These are phyloP conservation scores for Nephelium lappaceum DNA, from an alignment of 345 rosid genomes.

Conservation along the genomic window DNA sequence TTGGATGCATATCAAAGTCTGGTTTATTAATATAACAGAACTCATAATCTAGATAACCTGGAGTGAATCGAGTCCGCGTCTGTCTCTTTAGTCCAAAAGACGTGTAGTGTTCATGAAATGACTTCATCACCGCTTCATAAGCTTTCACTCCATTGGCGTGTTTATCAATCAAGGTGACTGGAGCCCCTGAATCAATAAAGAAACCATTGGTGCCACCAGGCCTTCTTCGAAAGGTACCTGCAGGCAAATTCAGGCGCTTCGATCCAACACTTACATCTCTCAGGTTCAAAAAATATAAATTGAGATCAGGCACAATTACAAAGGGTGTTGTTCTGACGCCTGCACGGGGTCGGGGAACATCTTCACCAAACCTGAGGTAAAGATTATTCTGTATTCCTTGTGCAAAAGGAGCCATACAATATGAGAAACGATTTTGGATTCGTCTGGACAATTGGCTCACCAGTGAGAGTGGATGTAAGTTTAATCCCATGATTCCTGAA, in stretches of 20 bases:
- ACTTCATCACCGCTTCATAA: neutral
- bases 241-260: neutral
- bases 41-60: neutral
- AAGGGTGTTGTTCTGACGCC: neutral
- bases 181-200: neutral
- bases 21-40: neutral
- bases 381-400: too few relatives aligned
- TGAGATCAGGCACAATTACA: neutral
- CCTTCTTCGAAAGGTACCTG: neutral
- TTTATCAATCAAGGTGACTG: neutral
- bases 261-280: neutral
- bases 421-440: neutral
- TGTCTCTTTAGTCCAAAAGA: neutral
- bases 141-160: neutral
- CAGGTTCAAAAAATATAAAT: neutral
- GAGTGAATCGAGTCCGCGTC: neutral
- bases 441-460: neutral
- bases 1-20: neutral
- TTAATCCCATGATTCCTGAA: neutral
- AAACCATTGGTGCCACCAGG: neutral
- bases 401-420: neutral
- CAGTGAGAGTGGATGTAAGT: neutral
- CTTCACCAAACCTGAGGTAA: neutral
- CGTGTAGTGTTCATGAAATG: neutral
- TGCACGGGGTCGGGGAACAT: neutral